Base-by-base conservation (phyloP, 225 moss, liverwort and hornwort genomes). In the Physcomitrellopsis africana region DNA sequence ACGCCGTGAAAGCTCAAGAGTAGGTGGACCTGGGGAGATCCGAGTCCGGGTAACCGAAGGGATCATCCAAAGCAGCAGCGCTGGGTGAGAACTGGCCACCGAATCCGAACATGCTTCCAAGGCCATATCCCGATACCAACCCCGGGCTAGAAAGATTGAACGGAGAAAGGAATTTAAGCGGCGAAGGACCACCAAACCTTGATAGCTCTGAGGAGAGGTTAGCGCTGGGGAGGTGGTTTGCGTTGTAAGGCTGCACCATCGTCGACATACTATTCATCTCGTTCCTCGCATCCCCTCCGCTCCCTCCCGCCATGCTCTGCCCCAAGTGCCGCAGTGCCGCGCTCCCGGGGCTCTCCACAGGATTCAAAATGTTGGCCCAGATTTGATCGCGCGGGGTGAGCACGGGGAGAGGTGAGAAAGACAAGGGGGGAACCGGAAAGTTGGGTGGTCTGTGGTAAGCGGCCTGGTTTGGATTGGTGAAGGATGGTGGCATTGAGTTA, bases 11-110 rank as follows among this genome's bases (percentile, higher is more conserved):
- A 60, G 47, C 53, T 93, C 84, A 91, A 19, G 90, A 87, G 76
- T 81, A 90, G 2, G 89, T 64, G 51, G 96, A 83, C 60, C 78
- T 85, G 17, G 90, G 70, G 16, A 88, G 54, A 43, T 96, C 96
- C 0, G 82, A 75, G 76, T 94, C 96, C 0, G 93, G 84, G 60
- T 85, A 88, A 59, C 42, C 81, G 52, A 96, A 96, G 51, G 86
- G 76, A 32, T 89, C 87, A 68, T 96, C 96, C 86, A 86, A 26
- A 7, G 80, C 54, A 11, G 73, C 81, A 29, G 85, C 71, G 2
- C 82, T 74, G 0, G 96, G 90, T 8, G 93, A 89, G 84, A 88
- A 86, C 9, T 85, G 72, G 16, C 77, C 76, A 47, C 91, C 83
- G 78, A 87, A 87, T 10, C 85, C 85, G 53, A 77, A 92, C 64